phyloP scores from a whole-genome alignment of 2,329 filamentous ascomycete genomes.

The Diaporthe aspalathi region DNA sequence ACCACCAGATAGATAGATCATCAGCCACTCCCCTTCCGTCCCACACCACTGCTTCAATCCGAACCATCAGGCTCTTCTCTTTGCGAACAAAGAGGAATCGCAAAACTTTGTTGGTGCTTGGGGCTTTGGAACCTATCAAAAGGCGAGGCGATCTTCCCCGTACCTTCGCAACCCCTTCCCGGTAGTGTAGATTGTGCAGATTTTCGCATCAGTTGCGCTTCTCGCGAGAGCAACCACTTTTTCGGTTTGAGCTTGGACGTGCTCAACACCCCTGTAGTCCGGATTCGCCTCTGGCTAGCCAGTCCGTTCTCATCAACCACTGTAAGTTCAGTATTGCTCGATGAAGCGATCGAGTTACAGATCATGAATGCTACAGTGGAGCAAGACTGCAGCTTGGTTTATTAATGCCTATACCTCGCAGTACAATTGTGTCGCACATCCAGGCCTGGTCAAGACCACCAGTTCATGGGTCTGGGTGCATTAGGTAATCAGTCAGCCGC shows the following conservation, averaged over 20 bases:
- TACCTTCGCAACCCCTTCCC: not conserved
- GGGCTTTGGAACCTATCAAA: not conserved
- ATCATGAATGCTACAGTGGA: not conserved
- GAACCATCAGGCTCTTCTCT: not conserved
- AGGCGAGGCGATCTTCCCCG: too few species aligned
- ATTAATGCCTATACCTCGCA: not conserved
- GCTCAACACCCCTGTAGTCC: slow-evolving; percentile 2
- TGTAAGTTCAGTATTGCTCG: not conserved
- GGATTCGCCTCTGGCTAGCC: not conserved
- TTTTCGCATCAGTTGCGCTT: slow-evolving; percentile 18
- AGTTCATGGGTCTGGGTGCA: not conserved
- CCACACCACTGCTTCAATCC: not conserved
- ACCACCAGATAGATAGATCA: too few species aligned
- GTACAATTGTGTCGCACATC: too few species aligned
- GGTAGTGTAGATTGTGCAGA: not conserved
- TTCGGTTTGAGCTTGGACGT: slow-evolving; percentile 26
- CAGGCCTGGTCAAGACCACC: too few species aligned
- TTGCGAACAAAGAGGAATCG: too few species aligned
- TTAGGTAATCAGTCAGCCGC: slow-evolving; percentile 13
- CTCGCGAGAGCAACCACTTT: slow-evolving; percentile 3
- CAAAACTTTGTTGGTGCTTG: not conserved
- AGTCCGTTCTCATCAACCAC: not conserved
- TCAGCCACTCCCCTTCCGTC: not conserved
- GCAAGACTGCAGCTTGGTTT: not conserved
- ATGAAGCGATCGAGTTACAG: not conserved